Evolutionary conservation across 352 stramenopile genomes (phyloP), one percentile per base, ranked within the genome.

Genomic region (Globisporangium megalacanthum): DNA sequence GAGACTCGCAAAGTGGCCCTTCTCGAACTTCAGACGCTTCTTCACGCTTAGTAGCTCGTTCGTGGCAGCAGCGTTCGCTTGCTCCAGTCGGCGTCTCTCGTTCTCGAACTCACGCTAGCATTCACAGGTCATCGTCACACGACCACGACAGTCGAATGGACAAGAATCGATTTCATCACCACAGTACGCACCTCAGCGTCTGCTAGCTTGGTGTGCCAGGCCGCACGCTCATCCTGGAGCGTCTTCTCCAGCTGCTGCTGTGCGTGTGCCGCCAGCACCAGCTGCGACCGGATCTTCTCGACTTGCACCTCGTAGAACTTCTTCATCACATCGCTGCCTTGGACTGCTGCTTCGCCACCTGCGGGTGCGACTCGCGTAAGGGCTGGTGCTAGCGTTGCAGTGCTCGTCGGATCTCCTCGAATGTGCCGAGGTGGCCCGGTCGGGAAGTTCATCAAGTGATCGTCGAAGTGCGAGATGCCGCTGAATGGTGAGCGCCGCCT

Each of bases 301-400:
- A 90, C 82, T 56, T 92, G 82, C 22, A 81, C 74, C 64, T 91
- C 78, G 61, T 89, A 93, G 49, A 92, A 89, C 60, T 84, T 85
- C 56, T 85, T 82, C 77, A 92, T 86, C 39, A 88, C 66, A 13
- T 76, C 56, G 49, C 51, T 48, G 67, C 65, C 25, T 53, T 68
- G 14, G 7, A 15, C 3, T 6, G 55, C 13, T 59, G 37, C 54
- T 4, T 70, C 49, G 1, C 50, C n/a, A 2, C 39, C 54, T 9
- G 56, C 22, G 17, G 46, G 36, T 8, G 29, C 55, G 3, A 4
- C 19, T 48, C 15, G 42, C 3, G 42, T 22, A 10, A 31, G 19
- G 6, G 19, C 8, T 15, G 45, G 6, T 9, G 45, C 5, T 15
- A 14, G 8, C 4, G 8, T 11, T 6, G 8, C 45, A 35, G 15